Base-by-base conservation (phyloP, 192 early-diverging fungal species). In the Podila epicladia region DNA sequence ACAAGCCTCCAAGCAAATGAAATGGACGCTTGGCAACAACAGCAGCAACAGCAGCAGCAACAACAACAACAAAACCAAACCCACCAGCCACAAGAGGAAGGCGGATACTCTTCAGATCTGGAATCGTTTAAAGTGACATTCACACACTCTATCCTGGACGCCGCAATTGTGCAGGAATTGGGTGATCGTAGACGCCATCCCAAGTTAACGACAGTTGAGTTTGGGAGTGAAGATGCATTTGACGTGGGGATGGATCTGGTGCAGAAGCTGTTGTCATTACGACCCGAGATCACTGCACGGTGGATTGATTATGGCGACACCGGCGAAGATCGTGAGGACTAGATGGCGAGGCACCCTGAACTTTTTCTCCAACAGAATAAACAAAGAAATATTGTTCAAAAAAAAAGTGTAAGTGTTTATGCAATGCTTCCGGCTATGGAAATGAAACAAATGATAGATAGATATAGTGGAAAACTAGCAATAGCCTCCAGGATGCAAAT, bases 171-270 rank as follows among this genome's bases (percentile, higher is more conserved):
- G 0, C 38, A 32, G 9, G 77, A 80, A 48, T 28, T 80, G 32
- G 41, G 61, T 3, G 60, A 69, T 35, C 37, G 60, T 2, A 9
- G 37, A 17, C 65, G 77, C 26, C 77, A 80, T 0, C 77, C 77
- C 11, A 50, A 60, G 9, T 28, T 80, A 45, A 69, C n/a, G 35
- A 4, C 26, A 0, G 77, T 80, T 4, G 77, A 73, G 22, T 80
- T 80, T 65, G 77, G 77, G 28, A 80, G 77, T n/a, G 77, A 80
- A 20, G 71, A 73, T 38, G 35, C 58, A 11, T 80, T 72, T 73
- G 71, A 73, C 65, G 26, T 33, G 2, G 77, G 77, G 2, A 71
- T 51, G 31, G 58, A 69, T 48, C 58, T 55, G 57, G 48, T 68
- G 9, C 60, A 50, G 17, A 11, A 15, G 9, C 31, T 80, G 29